Percentiles rank a stretch among this genome's conserved stretches.
phyloP scores from a whole-genome alignment of 352 stramenopile species.

The Globisporangium recalcitrans region DNA sequence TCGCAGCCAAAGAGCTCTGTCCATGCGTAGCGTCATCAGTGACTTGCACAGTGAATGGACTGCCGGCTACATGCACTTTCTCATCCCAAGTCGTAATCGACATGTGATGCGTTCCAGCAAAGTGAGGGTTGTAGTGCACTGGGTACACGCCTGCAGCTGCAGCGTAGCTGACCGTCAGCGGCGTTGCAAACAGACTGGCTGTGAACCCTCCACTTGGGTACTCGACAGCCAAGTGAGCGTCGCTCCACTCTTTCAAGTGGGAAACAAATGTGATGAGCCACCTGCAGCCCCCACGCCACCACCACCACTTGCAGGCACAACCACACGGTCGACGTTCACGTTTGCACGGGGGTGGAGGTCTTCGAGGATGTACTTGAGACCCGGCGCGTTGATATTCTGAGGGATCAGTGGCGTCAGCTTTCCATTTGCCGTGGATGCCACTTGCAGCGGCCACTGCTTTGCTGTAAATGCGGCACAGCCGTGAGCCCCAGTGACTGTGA shows the following conservation, averaged over 20 bases:
- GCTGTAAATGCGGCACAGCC: constrained; percentile 46
- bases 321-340: constrained; percentile 39
- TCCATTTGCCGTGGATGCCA: constrained; percentile 16
- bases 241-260: constrained; percentile 73
- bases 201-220: constrained; percentile 36
- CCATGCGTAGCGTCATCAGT: constrained; percentile 62
- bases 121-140: constrained; percentile 88
- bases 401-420: constrained; percentile 62
- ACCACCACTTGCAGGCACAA: constrained; percentile 16
- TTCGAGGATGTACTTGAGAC: constrained; percentile 59
- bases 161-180: constrained; percentile 42
- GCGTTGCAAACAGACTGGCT: constrained; percentile 37
- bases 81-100: constrained; percentile 74
- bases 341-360: constrained; percentile 37
- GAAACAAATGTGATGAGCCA: constrained; percentile 92
- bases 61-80: constrained; percentile 76
- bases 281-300: constrained; percentile 42
- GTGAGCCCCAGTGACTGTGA: constrained; percentile 56
- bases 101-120: constrained; percentile 87
- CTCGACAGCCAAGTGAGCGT: constrained; percentile 64
- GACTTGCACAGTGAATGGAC: constrained; percentile 85
- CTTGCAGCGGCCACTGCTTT: constrained; percentile 38
- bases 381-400: constrained; percentile 46
- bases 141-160: constrained; percentile 84
- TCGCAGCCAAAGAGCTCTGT: constrained; percentile 61